phyloP scores from a whole-genome alignment of 345 rosid species.

The Rhodomyrtus tomentosa region DNA sequence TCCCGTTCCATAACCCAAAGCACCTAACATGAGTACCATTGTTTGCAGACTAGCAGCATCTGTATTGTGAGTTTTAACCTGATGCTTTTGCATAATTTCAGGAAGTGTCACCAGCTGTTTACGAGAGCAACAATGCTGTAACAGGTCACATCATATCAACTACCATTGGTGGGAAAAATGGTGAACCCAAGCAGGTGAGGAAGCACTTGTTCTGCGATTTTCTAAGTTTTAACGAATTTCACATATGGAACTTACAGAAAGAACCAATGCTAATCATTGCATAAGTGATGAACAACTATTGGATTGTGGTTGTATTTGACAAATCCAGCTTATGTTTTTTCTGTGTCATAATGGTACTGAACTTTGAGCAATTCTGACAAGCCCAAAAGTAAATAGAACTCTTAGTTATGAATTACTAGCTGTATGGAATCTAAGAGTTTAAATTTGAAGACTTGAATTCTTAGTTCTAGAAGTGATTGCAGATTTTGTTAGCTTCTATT shows the following conservation, averaged over 20 bases:
- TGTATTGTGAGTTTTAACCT: neutral
- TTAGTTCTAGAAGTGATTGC: neutral
- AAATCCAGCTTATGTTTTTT: neutral
- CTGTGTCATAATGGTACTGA: neutral
- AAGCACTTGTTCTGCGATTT: neutral
- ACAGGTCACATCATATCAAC: slow-evolving; percentile 72
- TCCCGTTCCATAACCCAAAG: neutral
- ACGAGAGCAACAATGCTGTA: slow-evolving; percentile 48
- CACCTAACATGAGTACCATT: neutral
- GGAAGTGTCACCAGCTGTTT: slow-evolving; percentile 55
- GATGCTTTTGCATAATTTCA: slow-evolving; percentile 6
- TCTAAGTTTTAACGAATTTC: neutral
- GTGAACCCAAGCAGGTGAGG: slow-evolving; percentile 68
- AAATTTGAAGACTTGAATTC: neutral
- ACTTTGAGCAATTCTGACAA: neutral
- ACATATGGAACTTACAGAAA: neutral
- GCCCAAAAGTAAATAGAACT: neutral
- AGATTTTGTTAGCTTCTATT: neutral
- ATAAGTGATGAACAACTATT: neutral
- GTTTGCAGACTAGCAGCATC: neutral
- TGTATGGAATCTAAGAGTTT: neutral
- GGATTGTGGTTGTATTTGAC: neutral
- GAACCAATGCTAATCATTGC: neutral
- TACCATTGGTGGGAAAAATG: slow-evolving; percentile 78
- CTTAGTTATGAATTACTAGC: neutral